Evolutionary conservation across 331 rosid genomes (phyloP).

Genomic region (Erythrophleum ivorense): DNA sequence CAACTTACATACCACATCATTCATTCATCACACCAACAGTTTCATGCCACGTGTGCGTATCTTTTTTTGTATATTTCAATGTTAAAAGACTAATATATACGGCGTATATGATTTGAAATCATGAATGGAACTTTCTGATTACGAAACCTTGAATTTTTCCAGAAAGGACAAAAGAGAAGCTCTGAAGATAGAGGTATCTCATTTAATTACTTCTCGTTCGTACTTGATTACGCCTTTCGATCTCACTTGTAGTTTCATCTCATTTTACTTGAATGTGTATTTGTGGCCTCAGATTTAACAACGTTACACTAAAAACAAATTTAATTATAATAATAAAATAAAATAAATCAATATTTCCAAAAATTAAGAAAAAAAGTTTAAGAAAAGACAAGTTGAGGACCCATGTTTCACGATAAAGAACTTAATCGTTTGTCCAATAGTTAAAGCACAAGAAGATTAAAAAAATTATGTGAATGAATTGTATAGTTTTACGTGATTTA

Average conservation of each 20-base stretch:
- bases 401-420: conserved; percentile 27
- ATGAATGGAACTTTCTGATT: neutral
- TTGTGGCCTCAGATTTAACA: neutral
- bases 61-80: neutral
- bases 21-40: conserved; percentile 32
- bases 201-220: neutral
- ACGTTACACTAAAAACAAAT: neutral
- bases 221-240: neutral
- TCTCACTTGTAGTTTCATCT: neutral
- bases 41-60: conserved; percentile 38
- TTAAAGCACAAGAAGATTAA: neutral
- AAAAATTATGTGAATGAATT: neutral
- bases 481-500: conserved; percentile 12
- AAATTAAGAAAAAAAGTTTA: neutral
- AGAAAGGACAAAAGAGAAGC: too few species aligned
- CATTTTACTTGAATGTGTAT: conserved; percentile 1
- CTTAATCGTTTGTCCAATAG: neutral
- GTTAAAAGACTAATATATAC: neutral
- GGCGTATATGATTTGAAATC: neutral
- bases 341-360: neutral
- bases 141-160: neutral
- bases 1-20: conserved; percentile 33
- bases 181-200: too few species aligned
- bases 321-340: neutral
- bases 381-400: conserved; percentile 35